phyloP scores from a whole-genome alignment of 176 grass and related monocot genomes.

The Dactylis glomerata region DNA sequence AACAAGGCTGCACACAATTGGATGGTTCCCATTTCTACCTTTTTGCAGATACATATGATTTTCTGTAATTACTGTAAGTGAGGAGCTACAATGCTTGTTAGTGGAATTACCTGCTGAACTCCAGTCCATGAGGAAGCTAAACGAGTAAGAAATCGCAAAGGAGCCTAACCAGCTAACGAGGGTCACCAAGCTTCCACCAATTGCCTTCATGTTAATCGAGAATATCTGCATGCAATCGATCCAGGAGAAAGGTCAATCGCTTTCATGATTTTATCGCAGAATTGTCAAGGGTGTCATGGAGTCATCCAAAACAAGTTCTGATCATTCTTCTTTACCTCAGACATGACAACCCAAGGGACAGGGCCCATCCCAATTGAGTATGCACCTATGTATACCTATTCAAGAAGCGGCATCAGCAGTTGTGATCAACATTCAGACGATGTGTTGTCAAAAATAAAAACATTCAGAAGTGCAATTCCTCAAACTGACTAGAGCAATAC shows the following conservation, averaged over 20 bases:
- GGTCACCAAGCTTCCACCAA: slow-evolving; percentile 72
- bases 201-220: slow-evolving; percentile 78
- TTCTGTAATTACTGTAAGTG: neutral
- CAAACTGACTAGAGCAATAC: neutral
- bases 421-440: neutral
- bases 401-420: neutral
- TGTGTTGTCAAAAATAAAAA: no score
- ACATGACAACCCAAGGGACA: slow-evolving; percentile 87
- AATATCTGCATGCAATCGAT: slow-evolving; percentile 58
- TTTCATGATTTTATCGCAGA: neutral
- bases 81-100: neutral
- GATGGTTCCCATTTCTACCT: neutral
- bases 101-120: slow-evolving; percentile 56
- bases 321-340: slow-evolving; percentile 52
- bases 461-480: neutral
- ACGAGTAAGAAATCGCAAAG: slow-evolving; percentile 60
- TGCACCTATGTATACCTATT: slow-evolving; percentile 64
- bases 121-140: slow-evolving; percentile 81
- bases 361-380: slow-evolving; percentile 86
- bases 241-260: neutral
- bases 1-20: neutral
- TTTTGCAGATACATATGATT: neutral
- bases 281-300: neutral
- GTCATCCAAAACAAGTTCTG: neutral
- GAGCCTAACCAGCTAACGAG: slow-evolving; percentile 71